These are phyloP conservation scores for Acer saccharum DNA, from an alignment of 345 rosid species.

Conservation along the genomic window DNA sequence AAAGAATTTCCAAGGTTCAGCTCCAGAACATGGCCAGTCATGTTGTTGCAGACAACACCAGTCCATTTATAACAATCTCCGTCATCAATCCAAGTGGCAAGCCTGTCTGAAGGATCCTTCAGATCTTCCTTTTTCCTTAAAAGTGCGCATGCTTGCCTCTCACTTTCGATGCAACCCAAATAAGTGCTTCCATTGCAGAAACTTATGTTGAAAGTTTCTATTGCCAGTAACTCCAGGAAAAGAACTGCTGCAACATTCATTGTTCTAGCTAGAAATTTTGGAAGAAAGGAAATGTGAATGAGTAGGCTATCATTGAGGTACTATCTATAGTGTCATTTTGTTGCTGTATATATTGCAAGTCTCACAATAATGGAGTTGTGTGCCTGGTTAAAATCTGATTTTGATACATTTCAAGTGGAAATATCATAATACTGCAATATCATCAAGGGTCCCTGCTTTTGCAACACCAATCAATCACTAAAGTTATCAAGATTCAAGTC, in stretches of 20 bases:
- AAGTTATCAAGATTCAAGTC: too few species aligned
- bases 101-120: neutral
- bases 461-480: too few species aligned
- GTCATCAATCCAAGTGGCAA: neutral
- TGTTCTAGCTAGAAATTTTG: neutral
- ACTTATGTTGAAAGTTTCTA: neutral
- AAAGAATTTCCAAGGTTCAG: too few species aligned
- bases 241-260: neutral
- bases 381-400: too few species aligned
- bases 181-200: neutral
- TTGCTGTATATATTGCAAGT: too few species aligned
- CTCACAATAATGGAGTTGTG: too few species aligned
- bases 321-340: too few species aligned
- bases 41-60: neutral
- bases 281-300: neutral
- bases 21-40: neutral
- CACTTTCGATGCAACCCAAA: neutral
- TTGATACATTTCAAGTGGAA: too few species aligned
- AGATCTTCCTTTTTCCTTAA: neutral
- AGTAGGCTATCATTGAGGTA: too few species aligned
- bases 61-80: neutral
- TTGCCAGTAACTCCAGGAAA: neutral
- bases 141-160: neutral
- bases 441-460: too few species aligned
- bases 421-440: too few species aligned